Conservation (phyloP, 805 yeast species). For the Blastobotrys mokoenaii region DNA sequence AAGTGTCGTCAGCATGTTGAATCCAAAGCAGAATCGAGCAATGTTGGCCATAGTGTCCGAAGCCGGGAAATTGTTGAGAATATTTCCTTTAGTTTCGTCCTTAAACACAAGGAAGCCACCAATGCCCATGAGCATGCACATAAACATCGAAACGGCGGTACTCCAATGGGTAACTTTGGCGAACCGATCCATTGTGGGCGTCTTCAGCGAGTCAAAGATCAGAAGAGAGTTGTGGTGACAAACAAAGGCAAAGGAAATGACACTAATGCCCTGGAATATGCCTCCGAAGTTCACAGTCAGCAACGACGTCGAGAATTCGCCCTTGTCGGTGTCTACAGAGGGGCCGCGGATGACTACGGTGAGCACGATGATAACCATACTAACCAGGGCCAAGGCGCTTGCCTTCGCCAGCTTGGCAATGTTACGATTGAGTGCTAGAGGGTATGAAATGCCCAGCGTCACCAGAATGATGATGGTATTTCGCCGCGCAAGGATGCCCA, state of each 20-base stretch:
- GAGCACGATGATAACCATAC: conserved; percentile 71
- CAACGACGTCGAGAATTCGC: conserved; percentile 34
- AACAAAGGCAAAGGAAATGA: conserved; percentile 88
- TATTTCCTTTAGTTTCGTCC: conserved; percentile 73
- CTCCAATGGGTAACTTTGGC: conserved; percentile 74
- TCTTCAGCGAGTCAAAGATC: conserved; percentile 73
- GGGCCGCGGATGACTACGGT: conserved; percentile 75
- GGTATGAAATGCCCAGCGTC: conserved; percentile 68
- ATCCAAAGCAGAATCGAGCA: conserved; percentile 84
- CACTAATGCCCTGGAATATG: conserved; percentile 85
- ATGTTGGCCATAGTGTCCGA: conserved; percentile 69
- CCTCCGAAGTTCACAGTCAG: conserved; percentile 45
- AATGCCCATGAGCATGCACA: conserved; percentile 69
- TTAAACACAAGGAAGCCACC: conserved; percentile 73
- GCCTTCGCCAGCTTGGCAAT: conserved; percentile 81
- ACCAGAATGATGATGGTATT: conserved; percentile 63
- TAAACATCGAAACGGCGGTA: conserved; percentile 70
- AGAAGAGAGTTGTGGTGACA: conserved; percentile 93
- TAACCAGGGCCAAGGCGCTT: conserved; percentile 72
- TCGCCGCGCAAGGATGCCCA: conserved; percentile 53
- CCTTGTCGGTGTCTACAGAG: conserved; percentile 36
- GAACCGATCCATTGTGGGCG: conserved; percentile 70
- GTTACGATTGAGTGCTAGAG: conserved; percentile 70
- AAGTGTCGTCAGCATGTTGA: conserved; percentile 85
- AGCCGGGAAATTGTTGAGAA: conserved; percentile 76